These are phyloP conservation scores for Penicillium nordicum DNA, from an alignment of 2,329 filamentous ascomycete genomes.

Conservation along the genomic window DNA sequence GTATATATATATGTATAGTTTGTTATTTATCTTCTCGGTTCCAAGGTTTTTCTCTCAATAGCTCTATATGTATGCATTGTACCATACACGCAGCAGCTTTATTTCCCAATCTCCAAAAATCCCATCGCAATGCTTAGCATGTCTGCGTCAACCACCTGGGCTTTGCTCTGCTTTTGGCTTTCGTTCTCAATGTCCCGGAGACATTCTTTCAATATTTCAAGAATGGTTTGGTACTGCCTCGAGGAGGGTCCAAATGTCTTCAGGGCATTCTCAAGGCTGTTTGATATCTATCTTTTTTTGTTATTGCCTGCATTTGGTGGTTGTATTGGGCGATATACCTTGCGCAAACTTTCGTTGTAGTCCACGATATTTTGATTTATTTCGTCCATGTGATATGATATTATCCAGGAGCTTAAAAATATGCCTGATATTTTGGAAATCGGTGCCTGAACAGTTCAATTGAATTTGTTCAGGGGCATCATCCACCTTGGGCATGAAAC, in stretches of 20 bases:
- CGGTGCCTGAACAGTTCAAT: not conserved
- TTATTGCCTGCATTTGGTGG: not conserved
- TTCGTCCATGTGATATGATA: not conserved
- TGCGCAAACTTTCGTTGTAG: constrained; percentile 21
- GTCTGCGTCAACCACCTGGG: constrained; percentile 27
- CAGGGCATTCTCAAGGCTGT: constrained; percentile 41
- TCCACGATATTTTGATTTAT: not conserved
- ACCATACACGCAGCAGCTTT: not conserved
- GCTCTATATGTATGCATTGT: not conserved
- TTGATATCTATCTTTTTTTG: constrained; percentile 35
- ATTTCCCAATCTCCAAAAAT: constrained; percentile 31
- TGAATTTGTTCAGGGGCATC: not conserved
- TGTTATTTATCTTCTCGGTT: no score
- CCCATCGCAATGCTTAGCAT: constrained; percentile 34
- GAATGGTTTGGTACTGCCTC: constrained; percentile 36
- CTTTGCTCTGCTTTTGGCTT: not conserved
- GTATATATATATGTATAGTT: no score
- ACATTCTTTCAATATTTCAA: constrained; percentile 35
- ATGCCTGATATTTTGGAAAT: not conserved
- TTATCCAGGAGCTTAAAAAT: not conserved
- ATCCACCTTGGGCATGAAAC: not conserved
- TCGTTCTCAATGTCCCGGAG: constrained; percentile 30
- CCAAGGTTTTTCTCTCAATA: no score
- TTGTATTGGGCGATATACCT: constrained; percentile 4
- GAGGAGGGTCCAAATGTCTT: constrained; percentile 40